Conservation (phyloP, 805 yeast species). For the Gaillardinia entomophila region DNA sequence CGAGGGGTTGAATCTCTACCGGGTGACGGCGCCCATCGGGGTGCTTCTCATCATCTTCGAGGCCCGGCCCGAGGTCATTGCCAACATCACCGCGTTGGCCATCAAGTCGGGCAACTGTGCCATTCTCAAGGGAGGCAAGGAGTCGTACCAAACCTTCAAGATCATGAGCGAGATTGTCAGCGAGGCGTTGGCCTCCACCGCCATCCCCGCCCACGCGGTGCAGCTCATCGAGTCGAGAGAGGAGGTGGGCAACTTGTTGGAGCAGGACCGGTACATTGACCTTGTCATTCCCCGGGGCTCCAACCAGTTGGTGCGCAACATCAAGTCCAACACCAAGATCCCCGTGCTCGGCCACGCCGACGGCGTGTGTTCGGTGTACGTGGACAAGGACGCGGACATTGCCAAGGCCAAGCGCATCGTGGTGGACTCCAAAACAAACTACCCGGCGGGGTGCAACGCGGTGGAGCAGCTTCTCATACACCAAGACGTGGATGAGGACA, state of each 20-base stretch:
- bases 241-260: constrained; percentile 78
- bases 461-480: constrained; percentile 79
- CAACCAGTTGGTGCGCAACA: constrained; percentile 79
- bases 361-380: constrained; percentile 87
- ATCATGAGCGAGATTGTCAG: constrained; percentile 72
- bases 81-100: constrained; percentile 92
- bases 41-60: constrained; percentile 90
- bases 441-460: constrained; percentile 99
- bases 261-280: constrained; percentile 86
- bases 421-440: constrained; percentile 88
- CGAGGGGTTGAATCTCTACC: constrained; percentile 76
- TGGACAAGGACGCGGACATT: constrained; percentile 73
- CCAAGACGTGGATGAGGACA: constrained; percentile 28
- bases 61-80: constrained; percentile 96
- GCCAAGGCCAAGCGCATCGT: constrained; percentile 70
- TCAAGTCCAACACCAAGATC: constrained; percentile 83
- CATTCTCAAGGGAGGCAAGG: constrained; percentile 96
- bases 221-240: constrained; percentile 86
- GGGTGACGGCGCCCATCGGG: constrained; percentile 93
- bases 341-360: constrained; percentile 99
- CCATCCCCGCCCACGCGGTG: constrained; percentile 74
- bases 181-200: constrained; percentile 53
- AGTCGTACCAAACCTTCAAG: constrained; percentile 77
- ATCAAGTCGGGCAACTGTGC: constrained; percentile 97
- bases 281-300: constrained; percentile 98